Conservation (phyloP, 192 early-diverging fungal genomes). For the Backusella tuberculispora region DNA sequence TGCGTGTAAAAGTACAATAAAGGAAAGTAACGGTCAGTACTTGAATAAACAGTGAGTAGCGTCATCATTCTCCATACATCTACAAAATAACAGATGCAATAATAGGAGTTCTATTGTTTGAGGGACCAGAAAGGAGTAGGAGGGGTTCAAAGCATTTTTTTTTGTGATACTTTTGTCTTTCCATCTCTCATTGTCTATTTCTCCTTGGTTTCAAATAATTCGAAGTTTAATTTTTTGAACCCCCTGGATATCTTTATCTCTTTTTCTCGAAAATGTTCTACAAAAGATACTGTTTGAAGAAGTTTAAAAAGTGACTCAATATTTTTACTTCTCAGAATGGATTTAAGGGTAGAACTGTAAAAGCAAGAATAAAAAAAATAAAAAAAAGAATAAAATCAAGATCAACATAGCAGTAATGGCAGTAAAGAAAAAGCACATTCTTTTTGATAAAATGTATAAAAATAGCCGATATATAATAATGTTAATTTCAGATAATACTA, state of each 20-base stretch:
- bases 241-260: background rate
- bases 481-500: too few species aligned
- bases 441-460: background rate
- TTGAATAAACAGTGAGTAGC: constrained; percentile 8
- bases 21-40: constrained; percentile 7
- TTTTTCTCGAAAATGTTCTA: constrained; percentile 6
- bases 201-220: constrained; percentile 1
- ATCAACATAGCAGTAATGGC: background rate
- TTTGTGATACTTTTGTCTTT: background rate
- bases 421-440: background rate
- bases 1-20: constrained; percentile 17
- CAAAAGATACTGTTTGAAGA: background rate
- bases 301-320: constrained; percentile 9
- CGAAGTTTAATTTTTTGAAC: background rate
- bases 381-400: too few species aligned
- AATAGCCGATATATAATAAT: background rate
- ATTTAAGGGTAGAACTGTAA: background rate
- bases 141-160: background rate
- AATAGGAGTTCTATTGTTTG: constrained; percentile 3
- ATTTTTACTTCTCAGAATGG: background rate
- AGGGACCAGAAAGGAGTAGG: background rate
- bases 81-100: background rate
- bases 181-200: background rate
- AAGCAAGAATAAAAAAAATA: background rate
- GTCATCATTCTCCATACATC: constrained; percentile 16